Evolutionary conservation across 257 asterid species (phyloP).

Genomic region (Plantago ovata): DNA sequence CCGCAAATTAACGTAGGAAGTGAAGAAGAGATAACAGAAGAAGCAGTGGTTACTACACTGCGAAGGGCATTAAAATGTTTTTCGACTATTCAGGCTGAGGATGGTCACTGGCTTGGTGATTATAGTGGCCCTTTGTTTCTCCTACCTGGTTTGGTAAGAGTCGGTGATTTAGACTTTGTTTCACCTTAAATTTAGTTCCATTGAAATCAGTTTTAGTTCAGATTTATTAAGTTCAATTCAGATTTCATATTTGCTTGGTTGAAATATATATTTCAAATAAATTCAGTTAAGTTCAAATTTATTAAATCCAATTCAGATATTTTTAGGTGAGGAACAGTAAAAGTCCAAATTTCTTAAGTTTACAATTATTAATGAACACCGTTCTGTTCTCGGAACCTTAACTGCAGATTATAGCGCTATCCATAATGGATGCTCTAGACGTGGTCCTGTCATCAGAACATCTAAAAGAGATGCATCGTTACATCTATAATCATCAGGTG

Average conservation of each 20-base stretch:
- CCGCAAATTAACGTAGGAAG: conserved; percentile 24
- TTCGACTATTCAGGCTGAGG: conserved; percentile 59
- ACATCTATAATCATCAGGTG: conserved; percentile 71
- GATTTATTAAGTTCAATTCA: no score
- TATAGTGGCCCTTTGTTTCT: conserved; percentile 78
- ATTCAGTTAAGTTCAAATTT: no score
- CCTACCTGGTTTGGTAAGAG: conserved; percentile 56
- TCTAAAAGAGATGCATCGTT: conserved; percentile 53
- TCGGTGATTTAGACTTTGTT: no score
- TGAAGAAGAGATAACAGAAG: conserved; percentile 44
- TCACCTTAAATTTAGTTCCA: no score
- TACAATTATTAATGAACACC: no score
- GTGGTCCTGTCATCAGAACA: conserved; percentile 42
- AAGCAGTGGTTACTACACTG: conserved; percentile 38
- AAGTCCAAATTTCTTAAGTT: no score
- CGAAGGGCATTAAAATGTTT: conserved; percentile 42
- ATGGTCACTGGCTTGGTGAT: conserved; percentile 85
- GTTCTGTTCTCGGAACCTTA: not conserved
- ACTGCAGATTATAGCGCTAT: conserved; percentile 50
- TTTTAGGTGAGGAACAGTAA: no score
- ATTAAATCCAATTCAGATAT: no score
- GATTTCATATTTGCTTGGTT: no score
- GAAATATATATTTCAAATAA: no score
- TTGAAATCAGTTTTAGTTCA: no score
- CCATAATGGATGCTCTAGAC: conserved; percentile 41